Percentiles rank a stretch among this genome's conserved stretches.
Evolutionary conservation across 345 rosid species (phyloP).

Genomic region (Dipteronia sinensis): DNA sequence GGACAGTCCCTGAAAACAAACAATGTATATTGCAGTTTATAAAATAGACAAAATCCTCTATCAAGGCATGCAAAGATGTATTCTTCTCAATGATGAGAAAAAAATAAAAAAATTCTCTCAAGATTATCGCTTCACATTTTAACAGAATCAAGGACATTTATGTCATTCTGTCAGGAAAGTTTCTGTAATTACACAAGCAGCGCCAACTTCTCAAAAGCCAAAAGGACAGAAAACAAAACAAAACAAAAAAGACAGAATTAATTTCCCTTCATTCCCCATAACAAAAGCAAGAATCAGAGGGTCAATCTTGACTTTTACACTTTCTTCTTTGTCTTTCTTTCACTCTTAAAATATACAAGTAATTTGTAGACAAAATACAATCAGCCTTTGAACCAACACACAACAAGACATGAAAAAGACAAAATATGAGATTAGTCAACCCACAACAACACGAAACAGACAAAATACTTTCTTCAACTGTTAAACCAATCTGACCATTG

Average conservation of each 20-base stretch:
- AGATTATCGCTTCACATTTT: too few species aligned
- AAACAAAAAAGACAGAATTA: too few species aligned
- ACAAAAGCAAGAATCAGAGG: neutral
- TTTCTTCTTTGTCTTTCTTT: neutral
- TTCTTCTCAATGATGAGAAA: neutral
- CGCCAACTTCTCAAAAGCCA: neutral
- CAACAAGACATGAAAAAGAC: too few species aligned
- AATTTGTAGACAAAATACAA: too few species aligned
- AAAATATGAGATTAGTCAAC: too few species aligned
- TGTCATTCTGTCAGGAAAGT: too few species aligned
- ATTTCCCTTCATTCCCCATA: neutral
- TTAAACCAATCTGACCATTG: neutral
- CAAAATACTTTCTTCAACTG: neutral
- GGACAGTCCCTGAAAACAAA: conserved; percentile 40
- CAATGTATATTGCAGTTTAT: conserved; percentile 6
- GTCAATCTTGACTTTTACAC: neutral
- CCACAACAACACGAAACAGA: neutral
- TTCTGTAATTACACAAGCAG: neutral
- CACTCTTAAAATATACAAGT: neutral
- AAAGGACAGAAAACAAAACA: neutral
- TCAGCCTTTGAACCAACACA: too few species aligned
- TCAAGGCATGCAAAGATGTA: neutral
- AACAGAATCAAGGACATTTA: too few species aligned
- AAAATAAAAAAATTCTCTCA: too few species aligned
- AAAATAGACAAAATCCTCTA: neutral